Conservation (phyloP, 148 eudicot genomes). For the Vaccinium macrocarpon region DNA sequence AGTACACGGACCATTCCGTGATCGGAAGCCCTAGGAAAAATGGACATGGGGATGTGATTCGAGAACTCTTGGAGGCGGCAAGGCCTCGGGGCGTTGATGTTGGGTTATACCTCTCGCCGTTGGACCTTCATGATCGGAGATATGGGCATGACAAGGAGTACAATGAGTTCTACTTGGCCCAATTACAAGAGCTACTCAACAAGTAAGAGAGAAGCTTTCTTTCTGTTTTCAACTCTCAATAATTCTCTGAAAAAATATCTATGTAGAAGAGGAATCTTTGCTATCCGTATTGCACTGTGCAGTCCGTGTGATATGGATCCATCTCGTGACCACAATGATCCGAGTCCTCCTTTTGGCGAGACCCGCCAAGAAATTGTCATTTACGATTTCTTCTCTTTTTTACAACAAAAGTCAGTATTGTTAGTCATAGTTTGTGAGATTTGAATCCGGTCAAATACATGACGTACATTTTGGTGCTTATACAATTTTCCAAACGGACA, state of each 20-base stretch:
- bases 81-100: constrained; percentile 57
- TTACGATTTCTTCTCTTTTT: no score
- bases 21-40: constrained; percentile 56
- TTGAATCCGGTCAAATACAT: no score
- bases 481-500: no score
- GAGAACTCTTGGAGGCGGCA: constrained; percentile 55
- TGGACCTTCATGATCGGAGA: constrained; percentile 86
- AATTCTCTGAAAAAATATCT: background rate
- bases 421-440: no score
- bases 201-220: constrained; percentile 31
- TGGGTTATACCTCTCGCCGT: constrained; percentile 85
- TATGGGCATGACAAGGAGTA: constrained; percentile 62
- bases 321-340: no score
- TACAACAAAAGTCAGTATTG: no score
- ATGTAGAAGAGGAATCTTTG: background rate
- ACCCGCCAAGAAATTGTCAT: no score
- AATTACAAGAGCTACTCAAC: constrained; percentile 79
- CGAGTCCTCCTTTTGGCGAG: no score
- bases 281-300: no score
- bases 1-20: constrained; percentile 78
- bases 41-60: constrained; percentile 78
- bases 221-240: background rate
- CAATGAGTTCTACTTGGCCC: constrained; percentile 86
- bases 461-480: no score
- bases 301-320: no score